Percentiles rank a stretch among this genome's conserved stretches.
Evolutionary conservation across 768 basidiomycete genomes (phyloP).

Genomic region (Auricularia auricula-judae): DNA sequence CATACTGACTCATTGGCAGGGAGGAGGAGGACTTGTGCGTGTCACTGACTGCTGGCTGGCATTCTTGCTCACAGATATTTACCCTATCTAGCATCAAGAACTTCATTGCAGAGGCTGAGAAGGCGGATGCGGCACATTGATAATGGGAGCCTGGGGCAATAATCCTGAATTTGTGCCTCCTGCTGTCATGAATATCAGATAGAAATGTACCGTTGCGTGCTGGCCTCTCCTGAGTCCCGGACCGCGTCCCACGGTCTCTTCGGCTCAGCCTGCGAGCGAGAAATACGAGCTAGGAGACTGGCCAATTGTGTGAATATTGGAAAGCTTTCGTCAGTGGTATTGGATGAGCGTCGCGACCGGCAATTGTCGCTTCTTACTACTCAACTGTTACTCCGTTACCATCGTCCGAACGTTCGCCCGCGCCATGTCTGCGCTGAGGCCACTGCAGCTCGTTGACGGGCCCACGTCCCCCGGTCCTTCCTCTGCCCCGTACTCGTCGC

Average conservation of each 20-base stretch:
- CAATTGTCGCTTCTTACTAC: background rate
- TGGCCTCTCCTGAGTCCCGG: background rate
- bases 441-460: conserved; percentile 1
- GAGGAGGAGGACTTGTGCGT: conserved; percentile 77
- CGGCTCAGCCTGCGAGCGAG: too few species aligned
- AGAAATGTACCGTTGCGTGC: background rate
- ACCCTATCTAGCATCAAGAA: conserved; percentile 48
- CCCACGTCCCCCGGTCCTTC: background rate
- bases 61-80: too few species aligned
- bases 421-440: background rate
- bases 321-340: too few species aligned
- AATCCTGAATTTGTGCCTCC: background rate
- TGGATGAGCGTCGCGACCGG: background rate
- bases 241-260: background rate
- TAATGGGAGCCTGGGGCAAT: too few species aligned
- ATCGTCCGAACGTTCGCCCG: background rate
- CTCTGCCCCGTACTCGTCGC: background rate
- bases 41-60: conserved; percentile 6
- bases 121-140: conserved; percentile 45
- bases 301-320: background rate
- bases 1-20: conserved; percentile 24
- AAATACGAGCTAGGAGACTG: background rate
- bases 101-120: conserved; percentile 77
- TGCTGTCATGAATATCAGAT: background rate
- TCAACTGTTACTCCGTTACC: background rate